phyloP scores from a whole-genome alignment of 2,329 filamentous ascomycete genomes.

The Sarocladium oryzae region DNA sequence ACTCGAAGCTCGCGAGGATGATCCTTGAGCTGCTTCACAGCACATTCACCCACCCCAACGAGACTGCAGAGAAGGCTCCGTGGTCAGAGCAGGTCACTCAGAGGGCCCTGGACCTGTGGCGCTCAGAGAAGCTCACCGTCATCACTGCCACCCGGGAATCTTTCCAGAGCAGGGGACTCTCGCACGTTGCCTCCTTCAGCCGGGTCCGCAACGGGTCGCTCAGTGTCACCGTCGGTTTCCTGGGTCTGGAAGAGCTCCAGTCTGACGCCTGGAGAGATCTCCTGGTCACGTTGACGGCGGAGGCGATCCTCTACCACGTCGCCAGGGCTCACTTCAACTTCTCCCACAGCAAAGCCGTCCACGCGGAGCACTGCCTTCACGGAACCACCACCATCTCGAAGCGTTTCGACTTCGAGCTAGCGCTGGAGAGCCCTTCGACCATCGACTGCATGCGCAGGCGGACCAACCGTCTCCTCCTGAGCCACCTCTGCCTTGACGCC shows the following conservation, averaged over 20 bases:
- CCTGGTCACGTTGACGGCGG: conserved; percentile 18
- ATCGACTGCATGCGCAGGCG: conserved; percentile 20
- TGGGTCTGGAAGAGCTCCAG: conserved; percentile 20
- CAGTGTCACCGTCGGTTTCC: conserved; percentile 20
- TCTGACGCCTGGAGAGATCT: conserved; percentile 20
- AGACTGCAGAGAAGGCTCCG: conserved; percentile 12
- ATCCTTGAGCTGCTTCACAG: conserved; percentile 18
- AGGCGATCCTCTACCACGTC: conserved; percentile 28
- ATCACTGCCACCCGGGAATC: conserved; percentile 18
- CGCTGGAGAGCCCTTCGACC: conserved; percentile 18
- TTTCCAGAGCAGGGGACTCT: conserved; percentile 20
- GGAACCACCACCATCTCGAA: conserved; percentile 20
- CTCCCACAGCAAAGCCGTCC: conserved; percentile 21
- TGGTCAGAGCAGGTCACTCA: conserved; percentile 18
- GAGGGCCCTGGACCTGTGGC: conserved; percentile 19
- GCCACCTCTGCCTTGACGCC: conserved; percentile 25
- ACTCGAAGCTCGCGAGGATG: conserved; percentile 13
- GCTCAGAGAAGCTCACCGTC: conserved; percentile 16
- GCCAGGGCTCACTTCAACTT: conserved; percentile 22
- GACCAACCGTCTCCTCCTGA: conserved; percentile 25
- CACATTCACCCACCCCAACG: conserved; percentile 15
- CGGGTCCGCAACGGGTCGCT: conserved; percentile 15
- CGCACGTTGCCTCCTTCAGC: conserved; percentile 20
- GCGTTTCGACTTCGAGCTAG: conserved; percentile 27
- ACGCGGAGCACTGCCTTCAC: conserved; percentile 26